Conservation (phyloP, 495 filamentous ascomycete genomes). For the Penicillium verhagenii region DNA sequence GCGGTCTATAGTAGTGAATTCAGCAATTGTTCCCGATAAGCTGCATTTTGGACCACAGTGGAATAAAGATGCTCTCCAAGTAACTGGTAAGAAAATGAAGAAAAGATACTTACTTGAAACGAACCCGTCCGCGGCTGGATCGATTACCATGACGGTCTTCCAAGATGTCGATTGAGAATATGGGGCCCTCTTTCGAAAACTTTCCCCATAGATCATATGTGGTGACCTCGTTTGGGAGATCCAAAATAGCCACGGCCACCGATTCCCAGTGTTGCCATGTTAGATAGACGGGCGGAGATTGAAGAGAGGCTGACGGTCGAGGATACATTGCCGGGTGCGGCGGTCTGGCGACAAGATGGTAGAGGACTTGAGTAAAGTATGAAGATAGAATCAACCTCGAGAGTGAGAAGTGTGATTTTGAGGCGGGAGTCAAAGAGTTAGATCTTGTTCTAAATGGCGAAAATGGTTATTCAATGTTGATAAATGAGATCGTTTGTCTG, state of each 20-base stretch:
- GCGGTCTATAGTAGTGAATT: slow-evolving; percentile 32
- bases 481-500: too few relatives aligned
- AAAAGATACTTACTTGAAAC: slow-evolving; percentile 38
- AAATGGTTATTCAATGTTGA: too few relatives aligned
- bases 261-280: slow-evolving; percentile 43
- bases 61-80: too few relatives aligned
- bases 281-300: background rate
- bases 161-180: slow-evolving; percentile 45
- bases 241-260: slow-evolving; percentile 32
- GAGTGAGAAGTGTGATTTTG: too few relatives aligned
- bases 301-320: background rate
- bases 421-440: too few relatives aligned
- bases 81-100: background rate
- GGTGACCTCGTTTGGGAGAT: slow-evolving; percentile 32
- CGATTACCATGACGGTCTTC: slow-evolving; percentile 32
- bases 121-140: slow-evolving; percentile 32
- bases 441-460: too few relatives aligned
- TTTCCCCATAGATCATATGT: slow-evolving; percentile 37
- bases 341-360: background rate
- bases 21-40: too few relatives aligned
- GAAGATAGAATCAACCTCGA: background rate
- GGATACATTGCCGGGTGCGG: background rate
- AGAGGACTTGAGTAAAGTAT: background rate
- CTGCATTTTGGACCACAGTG: too few relatives aligned
- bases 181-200: slow-evolving; percentile 40